Percentiles rank a stretch among this genome's conserved stretches.
phyloP scores from a whole-genome alignment of 73 alveolate genomes.

The Tetrahymena elliotti region DNA sequence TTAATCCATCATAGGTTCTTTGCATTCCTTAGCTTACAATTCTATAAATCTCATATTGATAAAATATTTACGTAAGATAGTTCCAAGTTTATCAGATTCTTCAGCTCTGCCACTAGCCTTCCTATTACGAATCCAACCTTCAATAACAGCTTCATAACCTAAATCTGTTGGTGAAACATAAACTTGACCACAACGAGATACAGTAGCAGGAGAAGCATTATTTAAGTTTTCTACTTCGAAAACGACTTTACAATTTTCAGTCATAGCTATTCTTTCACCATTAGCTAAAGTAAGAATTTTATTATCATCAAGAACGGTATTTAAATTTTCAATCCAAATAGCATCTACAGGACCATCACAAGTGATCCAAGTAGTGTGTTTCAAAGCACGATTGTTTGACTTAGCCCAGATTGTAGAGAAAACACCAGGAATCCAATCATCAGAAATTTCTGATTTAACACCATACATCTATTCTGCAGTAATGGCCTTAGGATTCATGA shows the following conservation, averaged over 20 bases:
- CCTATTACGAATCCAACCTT: conserved; percentile 91
- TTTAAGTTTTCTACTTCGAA: conserved; percentile 98
- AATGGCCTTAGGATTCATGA: conserved; percentile 99
- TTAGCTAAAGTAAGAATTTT: conserved; percentile 98
- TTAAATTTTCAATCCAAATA: conserved; percentile 99
- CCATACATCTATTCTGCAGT: conserved; percentile 99
- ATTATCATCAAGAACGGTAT: conserved; percentile 99
- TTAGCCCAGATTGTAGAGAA: conserved; percentile 98
- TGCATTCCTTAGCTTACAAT: conserved; percentile 16
- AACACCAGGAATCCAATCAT: conserved; percentile 99
- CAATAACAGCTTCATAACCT: conserved; percentile 96
- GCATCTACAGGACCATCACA: conserved; percentile 99
- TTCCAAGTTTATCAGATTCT: conserved; percentile 44
- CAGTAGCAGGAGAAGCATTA: conserved; percentile 99
- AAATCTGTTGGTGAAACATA: conserved; percentile 97
- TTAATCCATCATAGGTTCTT: conserved; percentile 69
- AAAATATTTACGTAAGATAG: conserved; percentile 31
- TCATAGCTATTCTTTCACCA: conserved; percentile 99
- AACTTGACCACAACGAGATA: conserved; percentile 99
- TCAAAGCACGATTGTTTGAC: conserved; percentile 90
- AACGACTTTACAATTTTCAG: conserved; percentile 97
- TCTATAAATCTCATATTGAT: conserved; percentile 13
- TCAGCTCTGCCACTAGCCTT: conserved; percentile 77
- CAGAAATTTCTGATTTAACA: conserved; percentile 95
- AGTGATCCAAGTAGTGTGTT: conserved; percentile 98